phyloP scores from a whole-genome alignment of 306 rosid genomes.

The Chamaecrista fasciculata region DNA sequence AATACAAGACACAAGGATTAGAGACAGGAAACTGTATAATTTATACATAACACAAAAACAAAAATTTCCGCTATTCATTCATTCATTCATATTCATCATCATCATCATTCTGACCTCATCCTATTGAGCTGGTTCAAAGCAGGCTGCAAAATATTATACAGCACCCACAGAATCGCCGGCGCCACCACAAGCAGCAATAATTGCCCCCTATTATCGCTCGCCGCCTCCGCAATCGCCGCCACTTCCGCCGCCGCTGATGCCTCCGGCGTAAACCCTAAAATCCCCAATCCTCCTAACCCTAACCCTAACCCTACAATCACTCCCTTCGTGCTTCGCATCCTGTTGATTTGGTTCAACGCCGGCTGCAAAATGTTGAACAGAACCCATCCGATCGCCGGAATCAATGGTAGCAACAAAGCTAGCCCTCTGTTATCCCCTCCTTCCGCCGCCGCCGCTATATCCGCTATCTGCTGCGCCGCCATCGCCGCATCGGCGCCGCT shows the following conservation, averaged over 20 bases:
- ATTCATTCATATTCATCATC: neutral
- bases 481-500: constrained; percentile 59
- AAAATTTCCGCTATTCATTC: constrained; percentile 3
- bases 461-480: constrained; percentile 77
- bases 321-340: constrained; percentile 62
- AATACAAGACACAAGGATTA: constrained; percentile 34
- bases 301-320: constrained; percentile 62
- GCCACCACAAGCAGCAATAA: constrained; percentile 76
- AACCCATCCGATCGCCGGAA: constrained; percentile 93
- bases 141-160: constrained; percentile 83
- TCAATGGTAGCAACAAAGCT: constrained; percentile 63
- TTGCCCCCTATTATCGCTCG: constrained; percentile 65
- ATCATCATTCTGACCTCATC: constrained; percentile 68
- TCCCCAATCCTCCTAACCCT: constrained; percentile 52
- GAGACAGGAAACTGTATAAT: constrained; percentile 23
- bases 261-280: constrained; percentile 37
- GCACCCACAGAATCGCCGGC: constrained; percentile 85
- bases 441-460: constrained; percentile 65
- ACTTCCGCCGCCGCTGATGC: constrained; percentile 64
- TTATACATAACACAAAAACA: constrained; percentile 34
- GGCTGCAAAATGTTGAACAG: constrained; percentile 89
- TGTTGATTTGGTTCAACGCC: constrained; percentile 75
- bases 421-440: constrained; percentile 84
- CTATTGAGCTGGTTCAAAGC: constrained; percentile 86
- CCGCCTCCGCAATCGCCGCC: constrained; percentile 55